Evolutionary conservation across 164 flowering plant genomes (phyloP), one percentile per base, ranked within the genome.

Genomic region (Platanus orientalis): DNA sequence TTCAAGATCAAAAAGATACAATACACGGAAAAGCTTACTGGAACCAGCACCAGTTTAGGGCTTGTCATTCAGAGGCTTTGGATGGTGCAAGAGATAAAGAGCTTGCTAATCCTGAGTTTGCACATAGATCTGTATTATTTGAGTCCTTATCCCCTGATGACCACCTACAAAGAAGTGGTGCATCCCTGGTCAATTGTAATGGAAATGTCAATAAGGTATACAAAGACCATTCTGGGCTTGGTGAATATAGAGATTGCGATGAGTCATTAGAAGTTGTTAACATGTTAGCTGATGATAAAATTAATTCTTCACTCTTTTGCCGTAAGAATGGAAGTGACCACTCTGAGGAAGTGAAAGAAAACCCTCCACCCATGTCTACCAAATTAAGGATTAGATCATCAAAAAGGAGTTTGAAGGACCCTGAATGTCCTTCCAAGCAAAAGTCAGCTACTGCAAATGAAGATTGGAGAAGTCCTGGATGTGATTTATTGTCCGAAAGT

Each of bases 311-410:
- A 60, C 50, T 32, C 13, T 23, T 55, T 34, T 27, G 9, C 40
- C 42, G 28, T 64, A 30, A 61, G 49, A 62, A 65, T 63, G 76
- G 62, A 20, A 60, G 60, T 26, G 70, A 68, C 17, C 49, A 52
- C 45, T 45, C 52, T 53, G 58, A 71, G 62, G 78, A 80, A 44
- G 51, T 53, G 57, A 67, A 64, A 60, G 77, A 69, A 42, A 61
- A 36, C 32, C 27, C 25, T 52, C 17, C 58, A 47, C 47, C 72
- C 23, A 24, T 67, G 5, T 42, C 75, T 32, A 70, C 77, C 17
- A 84, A 75, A 71, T 58, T 77, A 9, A 76, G 74, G 68, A 54
- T 81, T 26, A 76, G 67, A 64, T 72, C n/a, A n/a, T n/a, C 86
- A 3, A 80, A 62, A 56, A 71, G 60, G 48, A 61, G 51, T 29